Percentiles rank a stretch among this genome's conserved stretches.
Evolutionary conservation across 768 basidiomycete genomes (phyloP).

Genomic region (Podaxis carcinomalis): DNA sequence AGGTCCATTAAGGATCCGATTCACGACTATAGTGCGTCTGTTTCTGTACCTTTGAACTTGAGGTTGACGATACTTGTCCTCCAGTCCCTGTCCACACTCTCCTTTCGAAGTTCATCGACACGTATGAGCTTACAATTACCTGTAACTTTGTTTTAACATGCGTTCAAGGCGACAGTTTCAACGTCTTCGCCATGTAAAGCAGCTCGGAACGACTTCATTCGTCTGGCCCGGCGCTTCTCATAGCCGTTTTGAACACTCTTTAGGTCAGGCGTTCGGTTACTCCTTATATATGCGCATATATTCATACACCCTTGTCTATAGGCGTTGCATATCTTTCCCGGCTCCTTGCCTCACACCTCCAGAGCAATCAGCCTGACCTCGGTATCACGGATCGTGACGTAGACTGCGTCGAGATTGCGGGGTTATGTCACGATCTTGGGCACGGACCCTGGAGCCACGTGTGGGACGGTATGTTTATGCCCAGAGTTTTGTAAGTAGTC

Average conservation of each 20-base stretch:
- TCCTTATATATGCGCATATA: neutral
- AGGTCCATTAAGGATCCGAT: slow-evolving; percentile 15
- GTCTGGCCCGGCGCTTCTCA: slow-evolving; percentile 80
- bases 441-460: slow-evolving; percentile 88
- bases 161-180: slow-evolving; percentile 67
- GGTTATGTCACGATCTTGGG: slow-evolving; percentile 80
- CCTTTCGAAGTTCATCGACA: slow-evolving; percentile 55
- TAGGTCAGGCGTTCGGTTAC: slow-evolving; percentile 44
- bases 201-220: slow-evolving; percentile 71
- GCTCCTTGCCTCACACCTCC: slow-evolving; percentile 54
- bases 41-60: neutral
- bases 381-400: slow-evolving; percentile 69
- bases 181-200: slow-evolving; percentile 71
- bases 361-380: slow-evolving; percentile 54
- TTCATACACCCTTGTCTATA: slow-evolving; percentile 22
- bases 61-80: neutral
- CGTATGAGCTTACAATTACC: slow-evolving; percentile 38
- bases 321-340: slow-evolving; percentile 76
- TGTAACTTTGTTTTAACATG: neutral
- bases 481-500: slow-evolving; percentile 56
- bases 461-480: slow-evolving; percentile 75
- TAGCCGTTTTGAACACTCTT: slow-evolving; percentile 78
- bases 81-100: slow-evolving; percentile 33
- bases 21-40: slow-evolving; percentile 13
- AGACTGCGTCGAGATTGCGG: slow-evolving; percentile 74